Conservation (phyloP, 352 stramenopile species). For the Phytophthora nicotianae region DNA sequence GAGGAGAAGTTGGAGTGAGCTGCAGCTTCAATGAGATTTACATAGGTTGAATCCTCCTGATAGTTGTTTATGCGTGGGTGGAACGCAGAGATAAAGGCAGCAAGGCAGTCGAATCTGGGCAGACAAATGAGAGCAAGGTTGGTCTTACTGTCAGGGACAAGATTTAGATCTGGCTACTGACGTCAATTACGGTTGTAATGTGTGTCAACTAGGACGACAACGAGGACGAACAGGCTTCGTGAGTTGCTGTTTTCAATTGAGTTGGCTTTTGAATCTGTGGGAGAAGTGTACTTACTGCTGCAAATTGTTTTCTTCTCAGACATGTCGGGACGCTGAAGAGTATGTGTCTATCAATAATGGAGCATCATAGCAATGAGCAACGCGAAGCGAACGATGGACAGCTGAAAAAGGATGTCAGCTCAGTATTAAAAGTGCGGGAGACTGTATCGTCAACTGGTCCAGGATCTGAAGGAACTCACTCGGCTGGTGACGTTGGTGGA, state of each 20-base stretch:
- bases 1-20: conserved; percentile 19
- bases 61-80: conserved; percentile 4
- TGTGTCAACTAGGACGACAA: conserved; percentile 8
- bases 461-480: conserved; percentile 2
- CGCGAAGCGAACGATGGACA: conserved; percentile 1
- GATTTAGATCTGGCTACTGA: conserved; percentile 1
- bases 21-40: conserved; percentile 14
- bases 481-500: not conserved
- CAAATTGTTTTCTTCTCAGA: conserved; percentile 16
- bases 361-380: conserved; percentile 16
- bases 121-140: conserved; percentile 12
- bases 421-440: not conserved
- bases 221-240: conserved; percentile 15
- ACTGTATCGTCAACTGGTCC: not conserved
- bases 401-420: conserved; percentile 3
- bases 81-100: conserved; percentile 7
- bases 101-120: not conserved
- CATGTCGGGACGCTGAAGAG: conserved; percentile 40
- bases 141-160: not conserved
- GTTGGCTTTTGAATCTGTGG: conserved; percentile 1
- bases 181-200: not conserved
- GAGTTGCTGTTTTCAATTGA: conserved; percentile 8
- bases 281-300: conserved; percentile 9
- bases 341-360: conserved; percentile 31
- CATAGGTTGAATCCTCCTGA: conserved; percentile 13